These are phyloP conservation scores for Ambrosia hybrid DNA, from an alignment of 140 eudicot species.

Conservation along the genomic window DNA sequence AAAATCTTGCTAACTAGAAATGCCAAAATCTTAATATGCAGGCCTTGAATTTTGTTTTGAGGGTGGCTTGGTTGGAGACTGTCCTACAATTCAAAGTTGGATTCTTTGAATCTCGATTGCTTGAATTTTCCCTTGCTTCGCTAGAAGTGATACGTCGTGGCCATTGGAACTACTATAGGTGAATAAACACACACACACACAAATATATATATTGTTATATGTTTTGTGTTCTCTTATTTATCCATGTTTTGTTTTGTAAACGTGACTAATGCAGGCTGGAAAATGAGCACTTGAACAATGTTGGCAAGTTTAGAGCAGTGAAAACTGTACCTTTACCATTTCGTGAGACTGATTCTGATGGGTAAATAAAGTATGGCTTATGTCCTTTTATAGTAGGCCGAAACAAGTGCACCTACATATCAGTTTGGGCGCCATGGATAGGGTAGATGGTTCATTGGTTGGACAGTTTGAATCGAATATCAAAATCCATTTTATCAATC, in stretches of 20 bases:
- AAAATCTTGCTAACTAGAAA: not conserved
- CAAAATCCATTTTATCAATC: constrained; percentile 21
- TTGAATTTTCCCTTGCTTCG: constrained; percentile 84
- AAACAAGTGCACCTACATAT: not conserved
- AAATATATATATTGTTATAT: not conserved
- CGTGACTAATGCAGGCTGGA: constrained; percentile 53
- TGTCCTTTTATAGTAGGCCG: not conserved
- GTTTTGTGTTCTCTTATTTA: not conserved
- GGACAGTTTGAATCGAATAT: constrained; percentile 17
- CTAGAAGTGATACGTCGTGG: constrained; percentile 96
- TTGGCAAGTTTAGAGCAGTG: constrained; percentile 89
- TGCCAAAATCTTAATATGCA: constrained; percentile 18
- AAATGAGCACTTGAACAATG: constrained; percentile 91
- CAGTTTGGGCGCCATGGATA: constrained; percentile 8
- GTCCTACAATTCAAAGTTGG: constrained; percentile 69
- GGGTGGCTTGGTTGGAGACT: constrained; percentile 95
- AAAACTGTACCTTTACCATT: constrained; percentile 86
- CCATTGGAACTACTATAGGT: constrained; percentile 98
- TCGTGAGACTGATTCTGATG: constrained; percentile 78
- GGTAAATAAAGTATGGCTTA: constrained; percentile 31
- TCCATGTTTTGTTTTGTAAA: not conserved
- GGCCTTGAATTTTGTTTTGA: constrained; percentile 70
- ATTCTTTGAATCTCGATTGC: constrained; percentile 61
- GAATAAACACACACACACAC: not conserved
- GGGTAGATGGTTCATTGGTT: not conserved